These are phyloP conservation scores for Acrocalymma vagum DNA, from an alignment of 2,329 filamentous ascomycete species.

Conservation along the genomic window DNA sequence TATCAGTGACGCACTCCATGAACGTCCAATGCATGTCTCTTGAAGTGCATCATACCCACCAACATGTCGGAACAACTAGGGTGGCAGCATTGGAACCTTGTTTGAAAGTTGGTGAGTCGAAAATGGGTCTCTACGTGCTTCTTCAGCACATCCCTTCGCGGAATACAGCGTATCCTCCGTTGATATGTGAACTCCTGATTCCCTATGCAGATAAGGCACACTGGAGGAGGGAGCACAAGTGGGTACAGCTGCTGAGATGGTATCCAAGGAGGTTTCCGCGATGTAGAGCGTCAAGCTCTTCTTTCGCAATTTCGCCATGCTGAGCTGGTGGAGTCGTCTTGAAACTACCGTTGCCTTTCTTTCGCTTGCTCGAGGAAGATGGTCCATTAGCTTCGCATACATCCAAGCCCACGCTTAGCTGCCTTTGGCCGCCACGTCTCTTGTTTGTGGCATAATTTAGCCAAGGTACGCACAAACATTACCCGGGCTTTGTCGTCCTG, in stretches of 20 bases:
- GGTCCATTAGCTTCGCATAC: conserved; percentile 7
- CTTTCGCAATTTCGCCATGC: conserved; percentile 7
- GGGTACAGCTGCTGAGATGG: conserved; percentile 8
- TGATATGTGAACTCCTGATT: conserved; percentile 18
- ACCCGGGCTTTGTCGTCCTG: conserved; percentile 17
- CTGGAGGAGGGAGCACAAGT: conserved; percentile 9
- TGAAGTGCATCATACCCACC: conserved; percentile 19
- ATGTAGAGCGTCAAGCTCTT: conserved; percentile 7
- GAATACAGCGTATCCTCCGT: conserved; percentile 13
- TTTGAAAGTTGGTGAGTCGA: conserved; percentile 13
- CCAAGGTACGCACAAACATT: conserved; percentile 20
- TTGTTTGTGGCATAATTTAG: conserved; percentile 18
- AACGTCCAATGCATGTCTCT: conserved; percentile 24
- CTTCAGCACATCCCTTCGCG: conserved; percentile 22
- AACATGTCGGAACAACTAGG: conserved; percentile 15
- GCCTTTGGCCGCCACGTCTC: conserved; percentile 19
- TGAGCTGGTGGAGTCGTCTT: too few species aligned
- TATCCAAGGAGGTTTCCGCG: conserved; percentile 9
- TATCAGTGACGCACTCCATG: conserved; percentile 18
- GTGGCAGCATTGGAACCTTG: conserved; percentile 19
- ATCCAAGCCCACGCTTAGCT: conserved; percentile 13
- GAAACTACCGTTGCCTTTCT: too few species aligned
- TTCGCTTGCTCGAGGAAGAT: conserved; percentile 9
- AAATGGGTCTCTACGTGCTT: conserved; percentile 22
- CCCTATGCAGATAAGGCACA: conserved; percentile 26